Evolutionary conservation across 148 eudicot genomes (phyloP).

Genomic region (Oxyria digyna): DNA sequence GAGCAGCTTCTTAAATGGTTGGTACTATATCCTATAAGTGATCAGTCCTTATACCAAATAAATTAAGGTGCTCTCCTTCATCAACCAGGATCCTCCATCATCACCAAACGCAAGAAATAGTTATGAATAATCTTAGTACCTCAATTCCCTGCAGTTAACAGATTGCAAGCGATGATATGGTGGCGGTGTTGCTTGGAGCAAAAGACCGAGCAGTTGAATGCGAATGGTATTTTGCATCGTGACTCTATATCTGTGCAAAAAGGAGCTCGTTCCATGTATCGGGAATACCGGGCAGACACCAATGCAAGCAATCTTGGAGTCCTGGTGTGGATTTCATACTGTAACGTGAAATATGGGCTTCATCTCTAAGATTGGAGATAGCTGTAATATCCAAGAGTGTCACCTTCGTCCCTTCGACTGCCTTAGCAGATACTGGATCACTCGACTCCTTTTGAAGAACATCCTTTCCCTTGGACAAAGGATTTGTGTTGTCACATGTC

Average conservation of each 20-base stretch:
- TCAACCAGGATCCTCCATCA: not conserved
- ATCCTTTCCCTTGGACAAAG: slow-evolving; percentile 44
- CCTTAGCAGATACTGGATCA: slow-evolving; percentile 38
- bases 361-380: slow-evolving; percentile 61
- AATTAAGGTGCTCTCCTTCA: not conserved
- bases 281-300: slow-evolving; percentile 80
- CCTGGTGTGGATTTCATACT: slow-evolving; percentile 45
- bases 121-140: not conserved
- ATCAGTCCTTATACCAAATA: not conserved
- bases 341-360: slow-evolving; percentile 60
- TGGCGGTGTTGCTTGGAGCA: not conserved
- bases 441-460: slow-evolving; percentile 33
- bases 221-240: not conserved
- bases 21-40: not conserved
- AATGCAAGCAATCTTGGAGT: slow-evolving; percentile 67
- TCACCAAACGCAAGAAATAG: not conserved
- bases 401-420: slow-evolving; percentile 46
- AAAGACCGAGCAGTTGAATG: not conserved
- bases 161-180: no score
- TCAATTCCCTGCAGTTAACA: not conserved
- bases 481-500: slow-evolving; percentile 57
- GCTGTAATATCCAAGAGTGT: slow-evolving; percentile 54
- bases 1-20: not conserved
- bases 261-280: slow-evolving; percentile 74
- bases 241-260: slow-evolving; percentile 33